phyloP scores from a whole-genome alignment of 345 rosid species.

The Syzygium grande region DNA sequence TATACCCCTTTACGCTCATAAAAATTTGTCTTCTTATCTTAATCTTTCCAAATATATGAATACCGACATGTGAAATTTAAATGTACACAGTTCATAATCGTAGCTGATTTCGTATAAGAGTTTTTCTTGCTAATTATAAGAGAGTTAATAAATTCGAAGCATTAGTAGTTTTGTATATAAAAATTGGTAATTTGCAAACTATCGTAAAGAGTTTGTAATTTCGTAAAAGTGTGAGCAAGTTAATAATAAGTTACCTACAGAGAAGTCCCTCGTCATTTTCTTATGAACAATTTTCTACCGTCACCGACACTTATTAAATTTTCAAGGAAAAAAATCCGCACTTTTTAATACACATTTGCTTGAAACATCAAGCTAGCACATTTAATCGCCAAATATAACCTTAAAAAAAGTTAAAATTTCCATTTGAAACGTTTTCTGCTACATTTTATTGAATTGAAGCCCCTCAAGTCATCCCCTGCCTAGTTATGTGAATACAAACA shows the following conservation, averaged over 20 bases:
- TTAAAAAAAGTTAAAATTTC: neutral
- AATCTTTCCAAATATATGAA: neutral
- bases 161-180: neutral
- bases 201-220: neutral
- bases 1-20: neutral
- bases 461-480: no score
- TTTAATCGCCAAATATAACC: neutral
- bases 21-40: neutral
- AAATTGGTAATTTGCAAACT: neutral
- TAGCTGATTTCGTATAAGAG: neutral
- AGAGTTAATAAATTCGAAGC: neutral
- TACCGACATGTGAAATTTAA: neutral
- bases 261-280: neutral
- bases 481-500: neutral
- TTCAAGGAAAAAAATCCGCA: neutral
- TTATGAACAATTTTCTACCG: neutral
- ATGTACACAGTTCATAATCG: neutral
- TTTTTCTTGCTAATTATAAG: neutral
- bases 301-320: neutral
- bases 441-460: neutral
- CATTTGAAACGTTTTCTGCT: neutral
- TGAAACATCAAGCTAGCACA: neutral
- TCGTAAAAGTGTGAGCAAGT: neutral
- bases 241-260: neutral
- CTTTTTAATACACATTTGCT: neutral